These are phyloP conservation scores for Candida succiphila DNA, from an alignment of 805 yeast species.

Conservation along the genomic window DNA sequence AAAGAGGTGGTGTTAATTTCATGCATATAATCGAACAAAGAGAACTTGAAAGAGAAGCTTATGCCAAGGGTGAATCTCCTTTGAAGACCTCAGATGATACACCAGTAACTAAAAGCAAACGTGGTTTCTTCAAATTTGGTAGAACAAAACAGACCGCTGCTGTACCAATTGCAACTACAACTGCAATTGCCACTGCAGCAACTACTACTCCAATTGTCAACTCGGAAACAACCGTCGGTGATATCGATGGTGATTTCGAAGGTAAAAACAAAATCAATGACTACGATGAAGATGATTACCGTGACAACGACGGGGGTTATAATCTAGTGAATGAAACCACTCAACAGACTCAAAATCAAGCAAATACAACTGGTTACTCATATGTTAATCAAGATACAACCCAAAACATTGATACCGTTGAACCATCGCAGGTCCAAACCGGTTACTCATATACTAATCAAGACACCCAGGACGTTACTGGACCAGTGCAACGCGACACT, in stretches of 20 bases:
- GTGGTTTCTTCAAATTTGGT: background rate
- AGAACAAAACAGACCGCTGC: background rate
- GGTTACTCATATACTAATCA: too few species aligned
- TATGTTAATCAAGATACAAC: too few species aligned
- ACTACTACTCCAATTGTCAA: too few species aligned
- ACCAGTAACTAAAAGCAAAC: too few species aligned
- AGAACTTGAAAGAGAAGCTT: constrained; percentile 1
- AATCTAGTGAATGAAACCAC: too few species aligned
- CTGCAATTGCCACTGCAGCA: background rate
- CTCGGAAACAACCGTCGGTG: background rate
- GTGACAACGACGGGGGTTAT: too few species aligned
- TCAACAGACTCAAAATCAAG: background rate
- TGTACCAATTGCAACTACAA: background rate
- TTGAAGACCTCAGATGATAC: background rate
- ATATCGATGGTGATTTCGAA: background rate
- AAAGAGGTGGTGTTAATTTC: constrained; percentile 7
- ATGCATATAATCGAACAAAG: constrained; percentile 5
- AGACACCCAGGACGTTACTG: too few species aligned
- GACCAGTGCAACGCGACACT: too few species aligned
- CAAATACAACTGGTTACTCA: too few species aligned
- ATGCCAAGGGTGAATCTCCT: background rate
- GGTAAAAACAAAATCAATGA: background rate
- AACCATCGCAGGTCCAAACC: too few species aligned
- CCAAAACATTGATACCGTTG: too few species aligned
- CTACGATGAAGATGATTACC: background rate